A percentile compares a stretch with the other conserved stretches of the same genome.
Evolutionary conservation across 495 filamentous ascomycete species (phyloP).

Genomic region (Astrocystis sublimbata): DNA sequence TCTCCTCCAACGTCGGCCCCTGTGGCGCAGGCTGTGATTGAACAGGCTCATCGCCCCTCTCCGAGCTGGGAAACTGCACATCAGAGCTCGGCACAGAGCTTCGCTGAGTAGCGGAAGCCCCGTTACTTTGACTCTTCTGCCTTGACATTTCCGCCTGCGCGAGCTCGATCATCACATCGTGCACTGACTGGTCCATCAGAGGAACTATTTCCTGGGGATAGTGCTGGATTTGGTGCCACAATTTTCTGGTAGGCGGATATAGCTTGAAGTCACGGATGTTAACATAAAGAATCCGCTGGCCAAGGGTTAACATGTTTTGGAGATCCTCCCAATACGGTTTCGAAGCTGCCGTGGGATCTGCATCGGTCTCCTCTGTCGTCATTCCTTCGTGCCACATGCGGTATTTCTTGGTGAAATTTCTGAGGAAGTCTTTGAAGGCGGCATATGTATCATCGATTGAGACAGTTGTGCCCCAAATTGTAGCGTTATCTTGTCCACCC

Average conservation of each 20-base stretch:
- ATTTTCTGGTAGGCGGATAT: constrained; percentile 86
- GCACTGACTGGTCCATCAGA: constrained; percentile 90
- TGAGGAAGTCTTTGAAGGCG: constrained; percentile 85
- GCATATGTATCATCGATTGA: constrained; percentile 86
- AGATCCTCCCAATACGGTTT: constrained; percentile 84
- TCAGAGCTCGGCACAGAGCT: constrained; percentile 63
- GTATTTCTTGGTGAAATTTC: constrained; percentile 88
- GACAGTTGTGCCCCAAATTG: constrained; percentile 98
- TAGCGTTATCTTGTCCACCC: constrained; percentile 72
- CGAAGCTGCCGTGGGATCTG: constrained; percentile 60
- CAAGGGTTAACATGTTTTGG: constrained; percentile 85
- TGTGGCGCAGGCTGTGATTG: constrained; percentile 33
- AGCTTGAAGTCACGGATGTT: constrained; percentile 88
- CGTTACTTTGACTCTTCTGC: constrained; percentile 59
- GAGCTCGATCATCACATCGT: constrained; percentile 90
- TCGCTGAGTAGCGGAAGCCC: constrained; percentile 40
- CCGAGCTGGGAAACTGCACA: constrained; percentile 72
- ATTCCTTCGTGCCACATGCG: constrained; percentile 86
- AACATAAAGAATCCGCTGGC: constrained; percentile 79
- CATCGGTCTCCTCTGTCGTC: constrained; percentile 70
- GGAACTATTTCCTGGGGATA: constrained; percentile 96
- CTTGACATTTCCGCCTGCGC: constrained; percentile 78
- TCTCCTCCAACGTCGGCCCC: constrained; percentile 47
- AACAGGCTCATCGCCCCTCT: constrained; percentile 55
- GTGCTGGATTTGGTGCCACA: constrained; percentile 91